Conservation (phyloP, 225 moss, liverwort and hornwort genomes). For the Antitrichia curtipendula region DNA sequence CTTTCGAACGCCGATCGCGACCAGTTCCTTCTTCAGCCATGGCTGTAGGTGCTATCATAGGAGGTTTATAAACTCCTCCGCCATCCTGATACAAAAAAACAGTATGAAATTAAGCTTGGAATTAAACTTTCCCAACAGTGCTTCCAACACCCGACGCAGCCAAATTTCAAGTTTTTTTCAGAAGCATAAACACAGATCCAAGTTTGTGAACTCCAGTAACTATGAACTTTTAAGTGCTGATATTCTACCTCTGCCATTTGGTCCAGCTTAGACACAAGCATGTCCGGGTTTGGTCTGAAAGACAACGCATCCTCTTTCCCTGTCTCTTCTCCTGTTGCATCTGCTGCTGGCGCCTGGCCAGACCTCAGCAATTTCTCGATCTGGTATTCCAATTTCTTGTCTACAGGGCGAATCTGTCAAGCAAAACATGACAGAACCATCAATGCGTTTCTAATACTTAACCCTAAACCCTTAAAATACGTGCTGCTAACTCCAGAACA, state of each 20-base stretch:
- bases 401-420: conserved; percentile 79
- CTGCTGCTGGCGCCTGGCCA: conserved; percentile 24
- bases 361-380: conserved; percentile 76
- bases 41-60: conserved; percentile 80
- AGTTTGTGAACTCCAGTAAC: background rate
- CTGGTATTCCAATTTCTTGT: conserved; percentile 84
- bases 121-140: background rate
- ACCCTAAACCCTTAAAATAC: background rate
- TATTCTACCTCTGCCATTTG: conserved; percentile 50
- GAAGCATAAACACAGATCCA: background rate
- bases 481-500: background rate
- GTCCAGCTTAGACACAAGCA: conserved; percentile 84
- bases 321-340: conserved; percentile 13
- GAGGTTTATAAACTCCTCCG: conserved; percentile 78
- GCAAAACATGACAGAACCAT: background rate
- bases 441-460: background rate
- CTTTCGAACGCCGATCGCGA: conserved; percentile 56
- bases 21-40: conserved; percentile 66
- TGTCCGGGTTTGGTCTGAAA: conserved; percentile 71
- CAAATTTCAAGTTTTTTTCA: background rate
- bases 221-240: background rate
- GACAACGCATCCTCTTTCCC: conserved; percentile 63
- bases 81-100: conserved; percentile 26
- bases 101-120: background rate
- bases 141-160: background rate